Evolutionary conservation across 164 flowering plant species (phyloP).

Genomic region (grape (Vitis vinifera)): ASM3070453v1 NC_081822.1:12101501-12102000

Average conservation of each 20-base stretch:
- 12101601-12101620: no score
- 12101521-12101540: no score
- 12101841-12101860: not conserved
- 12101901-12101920: constrained; percentile 17
- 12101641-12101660: no score
- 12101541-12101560: no score
- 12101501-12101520: no score
- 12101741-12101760: not conserved
- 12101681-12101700: no score
- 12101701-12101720: no score
- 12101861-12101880: not conserved
- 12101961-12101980: constrained; percentile 1
- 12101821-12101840: not conserved
- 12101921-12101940: constrained; percentile 17
- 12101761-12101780: not conserved
- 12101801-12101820: not conserved
- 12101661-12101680: no score
- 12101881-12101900: constrained; percentile 17
- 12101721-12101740: not conserved
- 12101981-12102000: constrained; percentile 2
- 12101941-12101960: constrained; percentile 30
- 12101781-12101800: not conserved
- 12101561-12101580: no score
- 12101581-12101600: no score
- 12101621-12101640: no score